phyloP scores from a whole-genome alignment of 495 filamentous ascomycete species.

The Podospora bellae-mahoneyi region DNA sequence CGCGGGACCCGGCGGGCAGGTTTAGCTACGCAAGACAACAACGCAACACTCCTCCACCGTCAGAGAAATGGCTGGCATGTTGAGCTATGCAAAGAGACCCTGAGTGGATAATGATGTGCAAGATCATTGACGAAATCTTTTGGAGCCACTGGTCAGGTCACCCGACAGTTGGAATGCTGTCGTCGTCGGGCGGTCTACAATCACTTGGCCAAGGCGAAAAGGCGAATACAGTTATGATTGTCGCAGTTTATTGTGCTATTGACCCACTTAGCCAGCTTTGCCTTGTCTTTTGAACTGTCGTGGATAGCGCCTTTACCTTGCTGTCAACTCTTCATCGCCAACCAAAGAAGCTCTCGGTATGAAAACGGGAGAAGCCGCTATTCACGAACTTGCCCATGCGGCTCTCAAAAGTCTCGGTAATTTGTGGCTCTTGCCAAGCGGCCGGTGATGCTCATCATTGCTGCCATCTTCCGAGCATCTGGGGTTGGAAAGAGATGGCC shows the following conservation, averaged over 20 bases:
- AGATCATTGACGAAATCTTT: not conserved
- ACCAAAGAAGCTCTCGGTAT: not conserved
- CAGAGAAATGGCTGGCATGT: not conserved
- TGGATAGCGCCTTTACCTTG: not conserved
- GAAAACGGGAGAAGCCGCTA: constrained; percentile 5
- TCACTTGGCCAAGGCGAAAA: not conserved
- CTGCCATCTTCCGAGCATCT: constrained; percentile 6
- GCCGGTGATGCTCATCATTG: constrained; percentile 23
- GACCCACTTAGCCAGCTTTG: not conserved
- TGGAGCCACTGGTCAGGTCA: not conserved
- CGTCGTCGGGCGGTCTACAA: not conserved
- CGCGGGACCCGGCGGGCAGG: not conserved
- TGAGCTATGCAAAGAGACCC: not conserved
- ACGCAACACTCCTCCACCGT: not conserved
- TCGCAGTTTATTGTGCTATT: not conserved
- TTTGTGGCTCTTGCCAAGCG: constrained; percentile 30
- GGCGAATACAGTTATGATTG: constrained; percentile 3
- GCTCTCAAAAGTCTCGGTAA: constrained; percentile 28
- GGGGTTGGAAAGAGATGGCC: constrained; percentile 6
- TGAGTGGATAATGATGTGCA: not conserved
- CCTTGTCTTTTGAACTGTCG: not conserved
- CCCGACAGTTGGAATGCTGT: not conserved
- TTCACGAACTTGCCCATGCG: constrained; percentile 9
- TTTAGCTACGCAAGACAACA: not conserved
- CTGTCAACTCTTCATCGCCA: not conserved